Evolutionary conservation across 1,139 yeast species (phyloP), one percentile per base, ranked within the genome.

Genomic region (Insectozyma bohioensis): DNA sequence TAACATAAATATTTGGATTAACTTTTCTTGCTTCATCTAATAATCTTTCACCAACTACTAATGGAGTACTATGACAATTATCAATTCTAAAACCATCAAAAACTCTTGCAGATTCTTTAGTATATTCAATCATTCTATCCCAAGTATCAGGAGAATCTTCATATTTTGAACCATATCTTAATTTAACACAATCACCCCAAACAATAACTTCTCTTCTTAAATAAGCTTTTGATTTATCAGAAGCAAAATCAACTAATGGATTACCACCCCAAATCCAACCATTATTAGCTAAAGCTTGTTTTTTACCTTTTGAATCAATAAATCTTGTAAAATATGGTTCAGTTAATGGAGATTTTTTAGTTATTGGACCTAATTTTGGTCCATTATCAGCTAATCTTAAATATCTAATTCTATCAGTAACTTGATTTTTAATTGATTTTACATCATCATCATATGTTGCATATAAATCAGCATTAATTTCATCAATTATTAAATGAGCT

Each of bases 251-350:
- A 5, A 87, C 82, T 40, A 90, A 61, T 2, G 97, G 97, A 47
- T 90, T 83, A 10, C 96, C 97, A 34, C 88, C 92, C 98, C 98
- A 92, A 36, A 92, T 88, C 97, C 97, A 92, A 27, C 98, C 98
- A 52, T 92, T 92, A 53, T 92, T 92, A 5, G 96, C 97, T 40
- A 92, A 64, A 1, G 90, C 86, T 64, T 78, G 79, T 1, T 68
- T 60, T 29, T 72, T 67, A 4, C 87, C 90, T 29, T 72, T 63
- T 28, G 71, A 64, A 8, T 62, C 59, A 3, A 51, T 57, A 46
- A 90, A 78, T 39, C 88, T 67, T 2, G 97, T 87, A 56, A 92
- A 92, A 56, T 90, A 92, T 3, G 88, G 79, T 54, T 92, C 97
- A 3, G 85, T 77, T 31, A 92, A 64, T 0, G 96, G 96, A 6